phyloP scores from a whole-genome alignment of 179 eudicot genomes.

The Sideroxylon spinosum region DNA sequence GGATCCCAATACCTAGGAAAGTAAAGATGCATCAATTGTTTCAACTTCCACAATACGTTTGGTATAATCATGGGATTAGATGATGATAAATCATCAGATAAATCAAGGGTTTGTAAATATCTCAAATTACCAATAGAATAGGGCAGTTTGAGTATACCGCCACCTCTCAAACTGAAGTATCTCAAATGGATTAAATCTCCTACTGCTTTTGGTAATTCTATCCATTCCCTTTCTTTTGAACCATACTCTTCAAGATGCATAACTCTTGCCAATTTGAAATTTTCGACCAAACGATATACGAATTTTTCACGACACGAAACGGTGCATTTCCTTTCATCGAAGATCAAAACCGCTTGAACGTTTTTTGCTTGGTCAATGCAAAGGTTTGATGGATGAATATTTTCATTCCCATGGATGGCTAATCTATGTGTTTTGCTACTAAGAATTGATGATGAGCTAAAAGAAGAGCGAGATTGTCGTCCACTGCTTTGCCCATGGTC shows the following conservation, averaged over 20 bases:
- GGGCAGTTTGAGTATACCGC: background rate
- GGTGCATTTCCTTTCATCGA: too few species aligned
- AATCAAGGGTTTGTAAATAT: slow-evolving; percentile 34
- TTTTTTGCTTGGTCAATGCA: background rate
- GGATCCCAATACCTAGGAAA: background rate
- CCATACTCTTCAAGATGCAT: slow-evolving; percentile 22
- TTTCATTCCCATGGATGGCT: background rate
- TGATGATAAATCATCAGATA: slow-evolving; percentile 11
- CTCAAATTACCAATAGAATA: background rate
- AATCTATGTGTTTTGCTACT: background rate
- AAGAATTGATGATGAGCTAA: background rate
- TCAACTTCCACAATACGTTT: background rate
- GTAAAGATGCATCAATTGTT: background rate
- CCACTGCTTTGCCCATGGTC: background rate
- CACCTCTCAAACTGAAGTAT: background rate
- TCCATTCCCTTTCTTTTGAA: background rate
- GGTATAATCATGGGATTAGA: slow-evolving; percentile 1
- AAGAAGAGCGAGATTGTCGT: background rate
- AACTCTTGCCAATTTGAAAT: slow-evolving; percentile 27
- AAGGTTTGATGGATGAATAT: background rate
- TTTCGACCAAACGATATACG: too few species aligned
- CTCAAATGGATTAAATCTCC: background rate
- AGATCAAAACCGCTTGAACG: background rate
- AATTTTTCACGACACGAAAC: background rate
- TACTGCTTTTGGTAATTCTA: slow-evolving; percentile 10